Evolutionary conservation across 2,329 filamentous ascomycete species (phyloP).

Genomic region (Ophiostoma novo-ulmi): DNA sequence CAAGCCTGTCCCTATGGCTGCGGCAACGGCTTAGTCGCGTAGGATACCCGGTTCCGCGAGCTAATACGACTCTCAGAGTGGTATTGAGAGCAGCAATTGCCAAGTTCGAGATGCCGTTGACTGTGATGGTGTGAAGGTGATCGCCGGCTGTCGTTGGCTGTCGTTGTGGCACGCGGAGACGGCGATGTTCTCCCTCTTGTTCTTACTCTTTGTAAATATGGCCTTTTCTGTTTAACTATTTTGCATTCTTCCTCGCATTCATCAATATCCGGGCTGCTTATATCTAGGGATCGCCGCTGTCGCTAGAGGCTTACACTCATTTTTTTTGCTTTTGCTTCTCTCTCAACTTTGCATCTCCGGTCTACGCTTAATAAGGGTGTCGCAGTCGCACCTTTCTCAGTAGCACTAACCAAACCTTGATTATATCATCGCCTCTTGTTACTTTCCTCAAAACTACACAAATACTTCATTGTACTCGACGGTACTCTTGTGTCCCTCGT

Average conservation of each 20-base stretch:
- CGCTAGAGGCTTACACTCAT: not conserved
- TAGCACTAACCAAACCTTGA: not conserved
- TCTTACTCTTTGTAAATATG: too few relatives aligned
- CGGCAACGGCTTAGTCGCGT: not conserved
- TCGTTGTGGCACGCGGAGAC: not conserved
- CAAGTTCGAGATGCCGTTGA: not conserved
- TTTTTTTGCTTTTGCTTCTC: not conserved
- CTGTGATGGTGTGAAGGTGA: not conserved
- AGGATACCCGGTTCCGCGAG: too few relatives aligned
- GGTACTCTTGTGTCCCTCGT: too few relatives aligned
- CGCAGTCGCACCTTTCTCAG: not conserved
- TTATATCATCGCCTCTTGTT: not conserved
- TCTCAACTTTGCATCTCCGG: not conserved
- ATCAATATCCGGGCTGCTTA: not conserved
- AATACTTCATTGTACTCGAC: not conserved
- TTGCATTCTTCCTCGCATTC: not conserved
- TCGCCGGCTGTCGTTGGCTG: conserved; percentile 2
- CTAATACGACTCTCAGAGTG: not conserved
- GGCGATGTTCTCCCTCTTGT: not conserved
- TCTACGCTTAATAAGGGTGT: not conserved
- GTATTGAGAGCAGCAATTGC: not conserved
- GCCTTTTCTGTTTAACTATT: not conserved
- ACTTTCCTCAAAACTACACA: too few relatives aligned
- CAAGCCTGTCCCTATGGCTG: not conserved
- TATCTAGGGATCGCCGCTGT: not conserved